These are phyloP conservation scores for Pouteria campechiana DNA, from an alignment of 179 eudicot genomes.

Conservation along the genomic window DNA sequence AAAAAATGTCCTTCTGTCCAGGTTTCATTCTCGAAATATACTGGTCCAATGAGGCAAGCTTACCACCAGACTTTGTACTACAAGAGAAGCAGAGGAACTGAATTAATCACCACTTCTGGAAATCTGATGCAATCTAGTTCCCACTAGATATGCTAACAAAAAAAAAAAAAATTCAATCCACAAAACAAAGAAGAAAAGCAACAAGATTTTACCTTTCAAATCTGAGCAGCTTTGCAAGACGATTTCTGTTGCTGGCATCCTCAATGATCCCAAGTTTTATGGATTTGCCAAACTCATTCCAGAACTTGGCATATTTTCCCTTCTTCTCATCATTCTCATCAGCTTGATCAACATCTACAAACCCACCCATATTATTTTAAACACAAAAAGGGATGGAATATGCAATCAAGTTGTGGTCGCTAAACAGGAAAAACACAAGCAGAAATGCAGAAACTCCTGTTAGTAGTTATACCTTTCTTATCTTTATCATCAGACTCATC, in stretches of 20 bases:
- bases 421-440: neutral
- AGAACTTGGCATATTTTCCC: constrained; percentile 83
- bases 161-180: neutral
- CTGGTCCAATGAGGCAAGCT: constrained; percentile 81
- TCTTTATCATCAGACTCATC: constrained; percentile 69
- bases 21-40: constrained; percentile 93
- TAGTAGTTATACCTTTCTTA: constrained; percentile 44
- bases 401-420: neutral
- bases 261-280: constrained; percentile 93
- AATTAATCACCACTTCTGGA: no score
- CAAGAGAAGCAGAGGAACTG: constrained; percentile 4
- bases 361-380: neutral
- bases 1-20: constrained; percentile 91
- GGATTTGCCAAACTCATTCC: constrained; percentile 99
- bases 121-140: no score
- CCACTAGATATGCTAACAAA: neutral
- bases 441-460: neutral
- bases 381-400: neutral
- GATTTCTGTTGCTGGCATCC: constrained; percentile 97
- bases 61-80: constrained; percentile 78
- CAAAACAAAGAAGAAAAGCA: neutral
- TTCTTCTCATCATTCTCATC: constrained; percentile 69
- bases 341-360: constrained; percentile 71
- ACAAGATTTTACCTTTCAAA: constrained; percentile 54
- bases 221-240: constrained; percentile 88